Conservation (phyloP, 805 yeast species). For the Wickerhamomyces strasburgensis region DNA sequence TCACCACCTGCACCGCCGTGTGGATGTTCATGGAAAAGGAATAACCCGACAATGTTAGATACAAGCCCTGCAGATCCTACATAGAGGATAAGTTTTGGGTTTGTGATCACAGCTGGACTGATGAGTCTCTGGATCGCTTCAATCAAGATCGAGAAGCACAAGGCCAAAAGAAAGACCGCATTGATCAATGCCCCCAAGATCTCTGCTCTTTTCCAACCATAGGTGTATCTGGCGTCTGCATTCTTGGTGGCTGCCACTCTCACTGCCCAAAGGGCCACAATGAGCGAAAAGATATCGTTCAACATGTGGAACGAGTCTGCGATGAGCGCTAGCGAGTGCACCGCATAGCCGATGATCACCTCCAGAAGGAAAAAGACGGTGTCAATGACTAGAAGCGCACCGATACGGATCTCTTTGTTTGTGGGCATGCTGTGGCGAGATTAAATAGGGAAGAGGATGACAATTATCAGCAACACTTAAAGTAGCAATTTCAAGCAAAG, state of each 20-base stretch:
- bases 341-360: constrained; percentile 80
- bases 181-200: constrained; percentile 91
- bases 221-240: constrained; percentile 86
- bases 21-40: constrained; percentile 86
- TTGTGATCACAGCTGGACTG: constrained; percentile 70
- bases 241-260: constrained; percentile 74
- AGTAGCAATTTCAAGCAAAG: too few species aligned
- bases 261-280: constrained; percentile 96
- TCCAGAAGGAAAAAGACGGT: constrained; percentile 81
- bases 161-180: constrained; percentile 87
- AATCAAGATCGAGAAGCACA: constrained; percentile 85
- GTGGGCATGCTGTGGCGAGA: constrained; percentile 4
- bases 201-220: constrained; percentile 98
- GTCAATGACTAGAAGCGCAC: constrained; percentile 68
- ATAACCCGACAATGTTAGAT: constrained; percentile 78
- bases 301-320: constrained; percentile 98
- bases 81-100: constrained; percentile 73
- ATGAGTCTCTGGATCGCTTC: constrained; percentile 91
- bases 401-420: constrained; percentile 64
- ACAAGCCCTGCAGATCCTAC: constrained; percentile 82
- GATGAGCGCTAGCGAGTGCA: constrained; percentile 87
- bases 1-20: constrained; percentile 42
- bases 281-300: constrained; percentile 83
- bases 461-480: too few species aligned
- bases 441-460: too few species aligned